Conservation (phyloP, 2,329 filamentous ascomycete genomes). For the Fusarium sp. region DNA sequence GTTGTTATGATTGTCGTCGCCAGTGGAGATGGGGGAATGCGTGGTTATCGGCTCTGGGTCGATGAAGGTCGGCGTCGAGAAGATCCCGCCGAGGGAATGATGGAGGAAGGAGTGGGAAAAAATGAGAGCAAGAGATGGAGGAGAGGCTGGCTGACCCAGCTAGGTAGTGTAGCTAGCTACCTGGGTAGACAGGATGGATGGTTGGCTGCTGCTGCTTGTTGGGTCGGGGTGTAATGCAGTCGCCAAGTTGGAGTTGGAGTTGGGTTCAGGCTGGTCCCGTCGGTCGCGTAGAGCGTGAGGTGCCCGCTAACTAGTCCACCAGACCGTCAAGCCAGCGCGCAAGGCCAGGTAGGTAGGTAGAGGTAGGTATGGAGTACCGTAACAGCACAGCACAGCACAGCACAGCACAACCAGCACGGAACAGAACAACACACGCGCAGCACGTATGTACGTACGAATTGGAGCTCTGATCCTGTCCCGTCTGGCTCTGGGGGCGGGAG, state of each 20-base stretch:
- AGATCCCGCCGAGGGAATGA: slow-evolving; percentile 20
- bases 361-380: slow-evolving; percentile 2
- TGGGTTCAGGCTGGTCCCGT: slow-evolving; percentile 20
- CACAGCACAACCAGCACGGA: background rate
- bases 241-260: slow-evolving; percentile 42
- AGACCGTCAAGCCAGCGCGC: slow-evolving; percentile 14
- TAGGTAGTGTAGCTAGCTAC: slow-evolving; percentile 27
- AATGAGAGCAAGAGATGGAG: slow-evolving; percentile 33
- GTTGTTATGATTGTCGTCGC: slow-evolving; percentile 29
- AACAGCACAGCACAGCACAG: background rate
- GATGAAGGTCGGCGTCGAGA: slow-evolving; percentile 38
- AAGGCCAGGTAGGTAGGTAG: background rate
- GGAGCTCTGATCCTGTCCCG: background rate
- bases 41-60: slow-evolving; percentile 36
- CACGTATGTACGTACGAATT: background rate
- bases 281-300: slow-evolving; percentile 11
- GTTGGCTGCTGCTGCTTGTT: slow-evolving; percentile 33
- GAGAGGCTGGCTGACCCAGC: slow-evolving; percentile 20
- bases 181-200: slow-evolving; percentile 20
- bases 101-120: slow-evolving; percentile 27
- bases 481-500: slow-evolving; percentile 7
- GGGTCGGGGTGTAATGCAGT: slow-evolving; percentile 39
- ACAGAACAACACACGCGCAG: slow-evolving; percentile 8
- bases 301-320: slow-evolving; percentile 10
- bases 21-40: slow-evolving; percentile 31